These are phyloP conservation scores for Sporobolomyces phaffii DNA, from an alignment of 768 basidiomycete genomes.

Conservation along the genomic window DNA sequence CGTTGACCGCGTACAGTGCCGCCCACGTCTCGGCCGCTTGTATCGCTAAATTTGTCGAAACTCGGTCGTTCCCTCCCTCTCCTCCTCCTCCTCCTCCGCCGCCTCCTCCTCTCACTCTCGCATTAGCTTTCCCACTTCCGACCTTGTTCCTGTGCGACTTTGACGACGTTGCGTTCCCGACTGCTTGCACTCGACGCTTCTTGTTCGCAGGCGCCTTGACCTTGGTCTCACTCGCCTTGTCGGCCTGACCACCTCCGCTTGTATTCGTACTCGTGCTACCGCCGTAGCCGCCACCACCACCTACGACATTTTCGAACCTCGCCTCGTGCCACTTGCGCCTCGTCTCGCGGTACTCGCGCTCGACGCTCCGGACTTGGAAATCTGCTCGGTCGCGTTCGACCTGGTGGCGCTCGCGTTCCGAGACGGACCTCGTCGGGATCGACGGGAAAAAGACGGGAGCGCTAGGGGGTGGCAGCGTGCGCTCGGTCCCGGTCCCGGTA, in stretches of 20 bases:
- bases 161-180: too few species aligned
- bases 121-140: too few species aligned
- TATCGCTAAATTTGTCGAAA: background rate
- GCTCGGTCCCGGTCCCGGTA: too few species aligned
- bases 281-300: background rate
- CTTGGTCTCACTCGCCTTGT: too few species aligned
- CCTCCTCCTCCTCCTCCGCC: background rate
- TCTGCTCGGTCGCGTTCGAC: background rate
- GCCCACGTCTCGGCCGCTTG: background rate
- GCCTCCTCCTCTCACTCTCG: too few species aligned
- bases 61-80: background rate
- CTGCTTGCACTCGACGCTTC: too few species aligned
- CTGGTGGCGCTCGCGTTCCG: background rate
- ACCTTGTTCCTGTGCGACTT: too few species aligned
- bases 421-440: background rate
- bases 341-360: background rate
- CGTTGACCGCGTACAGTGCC: background rate
- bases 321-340: background rate
- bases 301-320: background rate
- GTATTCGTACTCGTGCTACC: too few species aligned
- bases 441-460: background rate
- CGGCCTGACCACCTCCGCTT: too few species aligned
- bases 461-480: background rate
- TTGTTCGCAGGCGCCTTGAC: too few species aligned
- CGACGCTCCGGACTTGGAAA: too few species aligned